Base-by-base conservation (phyloP, 2,329 filamentous ascomycete species). In the Echinosphaeria canescens region DNA sequence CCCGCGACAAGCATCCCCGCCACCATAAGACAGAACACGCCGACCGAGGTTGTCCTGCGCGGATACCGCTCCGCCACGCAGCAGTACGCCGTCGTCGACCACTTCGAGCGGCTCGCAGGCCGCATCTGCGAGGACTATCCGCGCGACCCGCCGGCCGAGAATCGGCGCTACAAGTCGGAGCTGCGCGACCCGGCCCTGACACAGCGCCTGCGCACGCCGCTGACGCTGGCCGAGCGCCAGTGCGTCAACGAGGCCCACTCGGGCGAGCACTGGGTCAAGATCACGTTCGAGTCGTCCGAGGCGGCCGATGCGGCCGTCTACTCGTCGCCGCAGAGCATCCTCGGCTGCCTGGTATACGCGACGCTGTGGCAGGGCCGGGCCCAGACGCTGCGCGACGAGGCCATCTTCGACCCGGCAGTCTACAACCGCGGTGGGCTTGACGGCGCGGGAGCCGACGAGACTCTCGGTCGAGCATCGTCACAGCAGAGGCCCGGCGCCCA, bases 101-200 rank as follows among this genome's bases (percentile, higher is more conserved):
- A 80, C 50, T 95, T 76, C 51, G 85, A 93, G 53, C 66, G 73
- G 32, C 70, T 91, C 23, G 85, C 79, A 5, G 84, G 84, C 15
- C 54, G 68, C 34, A 80, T 93, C 43, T 84, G 84, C 48, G 85
- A 95, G 51, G 84, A 93, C 50, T 95, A 95, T 48, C 70, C 82
- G 7, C 72, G 85, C 33, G 72, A 78, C 34, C 75, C 85, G n/a
- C 76, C 79, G 3, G 59, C 68, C 29, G 62, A 71, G 33, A 64
- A 67, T 41, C 59, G 62, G 30, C 62, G 75, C 30, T 85, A 75
- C 53, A 75, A 78, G 42, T 64, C 72, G 2, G 68, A 84, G 36
- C 64, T 79, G 33, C 64, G 75, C 34, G 73, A 81, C 38, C 67
- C 75, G 27, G 70, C 75, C 8, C 64, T 75, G 7, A 70, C 74